A percentile compares a stretch with the other conserved stretches of the same genome.
phyloP scores from a whole-genome alignment of 176 grass and related monocot species.

The Phoenix roebelenii region DNA sequence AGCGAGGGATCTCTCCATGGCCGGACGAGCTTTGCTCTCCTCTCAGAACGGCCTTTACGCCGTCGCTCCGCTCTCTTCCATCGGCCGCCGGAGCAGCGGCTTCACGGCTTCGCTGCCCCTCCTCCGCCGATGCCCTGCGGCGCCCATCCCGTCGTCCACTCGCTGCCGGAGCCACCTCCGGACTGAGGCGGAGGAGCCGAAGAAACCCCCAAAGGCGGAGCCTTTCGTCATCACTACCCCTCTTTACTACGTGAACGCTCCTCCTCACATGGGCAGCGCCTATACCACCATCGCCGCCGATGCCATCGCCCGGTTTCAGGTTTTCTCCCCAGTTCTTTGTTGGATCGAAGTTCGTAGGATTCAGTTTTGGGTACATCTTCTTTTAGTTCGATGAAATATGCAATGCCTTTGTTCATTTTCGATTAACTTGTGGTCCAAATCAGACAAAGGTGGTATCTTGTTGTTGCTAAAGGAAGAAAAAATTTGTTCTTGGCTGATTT shows the following conservation, averaged over 20 bases:
- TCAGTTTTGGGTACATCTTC: too few species aligned
- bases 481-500: too few species aligned
- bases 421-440: too few species aligned
- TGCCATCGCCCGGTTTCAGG: constrained; percentile 92
- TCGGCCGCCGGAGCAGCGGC: constrained; percentile 10
- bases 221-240: constrained; percentile 79
- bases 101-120: constrained; percentile 6
- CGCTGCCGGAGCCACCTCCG: constrained; percentile 12
- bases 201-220: constrained; percentile 1
- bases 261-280: constrained; percentile 96
- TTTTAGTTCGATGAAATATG: too few species aligned
- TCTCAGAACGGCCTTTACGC: constrained; percentile 28
- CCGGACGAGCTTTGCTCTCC: constrained; percentile 63
- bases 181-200: not conserved
- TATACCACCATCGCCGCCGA: constrained; percentile 97
- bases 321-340: not conserved
- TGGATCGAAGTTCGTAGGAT: too few species aligned
- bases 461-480: too few species aligned
- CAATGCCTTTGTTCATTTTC: too few species aligned
- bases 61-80: constrained; percentile 31
- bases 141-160: constrained; percentile 24
- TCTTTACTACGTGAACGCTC: constrained; percentile 94
- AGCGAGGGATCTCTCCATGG: constrained; percentile 37
- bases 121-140: constrained; percentile 21
- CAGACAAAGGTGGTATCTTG: too few species aligned